Base-by-base conservation (phyloP, 2,329 filamentous ascomycete species). In the Plenodomus lindquistii region DNA sequence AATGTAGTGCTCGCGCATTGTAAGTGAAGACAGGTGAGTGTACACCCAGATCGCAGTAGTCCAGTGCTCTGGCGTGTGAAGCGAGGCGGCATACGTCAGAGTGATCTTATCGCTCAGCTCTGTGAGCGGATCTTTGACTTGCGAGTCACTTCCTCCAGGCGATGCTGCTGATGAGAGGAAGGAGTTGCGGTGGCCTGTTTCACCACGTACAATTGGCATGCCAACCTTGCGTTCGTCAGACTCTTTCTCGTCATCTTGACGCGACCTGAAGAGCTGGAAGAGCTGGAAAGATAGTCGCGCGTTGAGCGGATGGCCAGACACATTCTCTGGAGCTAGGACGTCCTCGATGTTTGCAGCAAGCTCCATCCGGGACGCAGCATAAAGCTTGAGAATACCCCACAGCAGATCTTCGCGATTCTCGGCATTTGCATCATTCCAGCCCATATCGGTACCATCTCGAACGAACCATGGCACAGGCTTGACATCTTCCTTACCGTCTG, bases 231-330 rank as follows among this genome's bases (percentile, higher is more conserved):
- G 69, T 16, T 63, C 61, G 15, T 57, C 54, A 8, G 47, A 52
- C 36, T 69, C 66, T 2, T 53, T 50, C 1, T 43, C 38, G 34
- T 71, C 68, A 2, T 63, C 59, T 21, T 50, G 53, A 4, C 65
- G 70, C 4, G 53, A 74, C 36, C 63, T 63, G 40, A 79, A 72
- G 16, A 77, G 50, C 52, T 88, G 86, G 47, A 89, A 85, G 13
- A 99, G 80, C 71, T 97, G 92, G 86, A 94, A 99, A 27, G 84
- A 85, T 13, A 96, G 76, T 10, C 91, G 84, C 57, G 85, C 84
- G 57, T 92, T 86, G 41, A 95, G 76, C 3, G 87, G 85, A 27
- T 88, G 87, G 11, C 89, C 80, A 50, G 89, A 88, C 1, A 88
- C 84, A 55, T 90, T 90, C 62, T 90, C 85, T 0, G 91, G 89